Conservation (phyloP, 176 grass and related monocot species). For the Stipa capillata region DNA sequence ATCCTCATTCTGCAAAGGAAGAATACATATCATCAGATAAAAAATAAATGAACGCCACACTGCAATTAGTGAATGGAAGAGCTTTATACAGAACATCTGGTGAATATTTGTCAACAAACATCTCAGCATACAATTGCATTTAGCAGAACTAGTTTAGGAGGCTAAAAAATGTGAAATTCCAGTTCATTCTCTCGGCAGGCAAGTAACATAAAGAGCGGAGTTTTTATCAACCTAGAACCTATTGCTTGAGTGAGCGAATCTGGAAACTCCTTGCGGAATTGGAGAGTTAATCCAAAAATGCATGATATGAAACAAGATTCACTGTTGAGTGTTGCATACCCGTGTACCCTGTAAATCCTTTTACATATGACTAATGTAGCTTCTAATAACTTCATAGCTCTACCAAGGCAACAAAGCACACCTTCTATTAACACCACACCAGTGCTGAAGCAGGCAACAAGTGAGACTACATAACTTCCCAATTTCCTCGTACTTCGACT, state of each 20-base stretch:
- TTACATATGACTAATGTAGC: neutral
- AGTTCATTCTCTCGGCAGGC: neutral
- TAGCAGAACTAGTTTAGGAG: neutral
- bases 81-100: neutral
- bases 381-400: neutral
- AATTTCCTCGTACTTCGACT: neutral
- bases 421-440: neutral
- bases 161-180: neutral
- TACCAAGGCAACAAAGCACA: neutral
- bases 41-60: neutral
- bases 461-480: neutral
- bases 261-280: neutral
- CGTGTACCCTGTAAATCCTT: neutral
- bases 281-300: neutral
- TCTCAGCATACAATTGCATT: neutral
- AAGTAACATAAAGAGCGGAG: neutral
- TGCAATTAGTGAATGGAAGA: neutral
- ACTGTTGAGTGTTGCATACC: neutral
- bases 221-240: neutral
- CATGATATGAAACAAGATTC: neutral
- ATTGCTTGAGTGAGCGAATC: neutral
- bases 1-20: constrained; percentile 56
- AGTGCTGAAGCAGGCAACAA: neutral
- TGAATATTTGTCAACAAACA: neutral
- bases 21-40: neutral